Evolutionary conservation across 2,329 filamentous ascomycete genomes (phyloP).

Genomic region (Penicillium sp.): DNA sequence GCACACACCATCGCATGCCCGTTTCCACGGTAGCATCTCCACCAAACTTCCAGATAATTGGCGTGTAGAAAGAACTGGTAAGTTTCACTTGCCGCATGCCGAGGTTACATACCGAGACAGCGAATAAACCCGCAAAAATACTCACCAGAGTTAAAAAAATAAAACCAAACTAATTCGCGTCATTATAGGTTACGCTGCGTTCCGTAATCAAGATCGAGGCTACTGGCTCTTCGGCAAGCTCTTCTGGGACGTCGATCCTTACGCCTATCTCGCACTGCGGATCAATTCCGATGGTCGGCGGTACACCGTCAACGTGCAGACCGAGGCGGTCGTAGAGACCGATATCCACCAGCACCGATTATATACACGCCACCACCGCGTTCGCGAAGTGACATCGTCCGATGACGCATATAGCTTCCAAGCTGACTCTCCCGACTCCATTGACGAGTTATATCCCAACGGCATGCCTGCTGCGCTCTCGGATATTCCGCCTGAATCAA

Average conservation of each 20-base stretch:
- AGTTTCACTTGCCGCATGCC: neutral
- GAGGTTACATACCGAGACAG: neutral
- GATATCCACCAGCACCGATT: conserved; percentile 93
- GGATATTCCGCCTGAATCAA: conserved; percentile 37
- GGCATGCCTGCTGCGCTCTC: conserved; percentile 38
- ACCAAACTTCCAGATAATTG: conserved; percentile 71
- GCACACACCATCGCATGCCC: conserved; percentile 59
- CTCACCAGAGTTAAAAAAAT: too few relatives aligned
- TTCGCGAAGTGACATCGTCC: conserved; percentile 18
- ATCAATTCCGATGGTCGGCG: conserved; percentile 86
- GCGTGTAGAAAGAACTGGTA: conserved; percentile 43
- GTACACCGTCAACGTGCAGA: conserved; percentile 95
- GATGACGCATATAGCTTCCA: conserved; percentile 18
- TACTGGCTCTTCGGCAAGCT: conserved; percentile 80
- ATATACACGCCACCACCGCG: conserved; percentile 50
- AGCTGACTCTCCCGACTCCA: conserved; percentile 22
- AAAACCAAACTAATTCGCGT: neutral
- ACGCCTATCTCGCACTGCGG: conserved; percentile 79
- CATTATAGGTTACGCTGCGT: conserved; percentile 77
- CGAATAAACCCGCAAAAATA: too few relatives aligned
- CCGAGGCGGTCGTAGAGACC: conserved; percentile 87
- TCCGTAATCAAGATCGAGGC: conserved; percentile 73
- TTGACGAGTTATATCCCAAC: conserved; percentile 25
- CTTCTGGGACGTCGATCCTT: conserved; percentile 86
- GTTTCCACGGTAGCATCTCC: conserved; percentile 85